Percentiles rank a stretch among this genome's conserved stretches.
Evolutionary conservation across 2,329 filamentous ascomycete species (phyloP).

Genomic region (Colletotrichum nymphaeae): DNA sequence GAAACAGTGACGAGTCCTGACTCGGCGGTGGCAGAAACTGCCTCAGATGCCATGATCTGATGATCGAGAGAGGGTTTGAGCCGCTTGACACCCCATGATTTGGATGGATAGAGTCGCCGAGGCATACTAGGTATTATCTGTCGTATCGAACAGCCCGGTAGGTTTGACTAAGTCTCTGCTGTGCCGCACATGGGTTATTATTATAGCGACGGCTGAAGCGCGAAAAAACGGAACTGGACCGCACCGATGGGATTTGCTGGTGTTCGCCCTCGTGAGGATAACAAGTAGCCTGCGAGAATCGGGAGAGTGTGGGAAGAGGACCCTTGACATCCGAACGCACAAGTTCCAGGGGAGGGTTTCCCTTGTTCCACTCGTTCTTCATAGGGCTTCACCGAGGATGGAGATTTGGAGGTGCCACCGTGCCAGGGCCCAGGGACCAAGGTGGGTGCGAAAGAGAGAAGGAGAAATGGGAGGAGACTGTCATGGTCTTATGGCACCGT

Average conservation of each 20-base stretch:
- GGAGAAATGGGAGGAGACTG: conserved; percentile 4
- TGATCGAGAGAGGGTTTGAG: not conserved
- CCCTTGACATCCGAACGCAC: conserved; percentile 5
- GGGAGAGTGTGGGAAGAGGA: not conserved
- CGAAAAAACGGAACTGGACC: conserved; percentile 18
- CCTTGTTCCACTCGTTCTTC: conserved; percentile 2
- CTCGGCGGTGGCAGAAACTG: not conserved
- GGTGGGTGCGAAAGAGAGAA: conserved; percentile 5
- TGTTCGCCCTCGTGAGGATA: not conserved
- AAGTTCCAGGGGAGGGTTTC: not conserved
- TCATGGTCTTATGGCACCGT: conserved; percentile 3
- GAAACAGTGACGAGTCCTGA: not conserved
- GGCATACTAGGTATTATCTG: too few species aligned
- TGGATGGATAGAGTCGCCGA: not conserved
- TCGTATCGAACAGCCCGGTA: not conserved
- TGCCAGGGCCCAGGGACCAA: not conserved
- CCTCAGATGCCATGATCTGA: not conserved
- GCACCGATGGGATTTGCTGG: not conserved
- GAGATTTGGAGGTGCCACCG: not conserved
- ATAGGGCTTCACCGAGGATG: conserved; percentile 26
- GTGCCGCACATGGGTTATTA: not conserved
- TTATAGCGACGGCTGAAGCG: not conserved
- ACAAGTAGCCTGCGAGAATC: not conserved
- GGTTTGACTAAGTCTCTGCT: not conserved
- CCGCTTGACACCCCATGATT: not conserved